Base-by-base conservation (phyloP, 2,329 filamentous ascomycete genomes). In the Xylaria sp. region DNA sequence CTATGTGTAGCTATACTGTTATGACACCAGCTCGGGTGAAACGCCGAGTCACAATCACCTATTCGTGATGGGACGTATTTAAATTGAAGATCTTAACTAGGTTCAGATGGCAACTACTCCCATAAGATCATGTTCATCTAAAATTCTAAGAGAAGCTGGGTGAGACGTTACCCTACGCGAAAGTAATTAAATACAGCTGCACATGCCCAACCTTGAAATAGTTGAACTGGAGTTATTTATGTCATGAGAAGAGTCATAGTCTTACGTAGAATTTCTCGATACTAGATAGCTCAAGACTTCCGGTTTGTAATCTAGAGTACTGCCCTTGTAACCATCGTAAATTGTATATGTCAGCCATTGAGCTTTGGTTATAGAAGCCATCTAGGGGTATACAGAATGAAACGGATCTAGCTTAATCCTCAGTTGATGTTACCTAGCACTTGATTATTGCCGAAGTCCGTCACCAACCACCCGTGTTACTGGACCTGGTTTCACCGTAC, bases 91-190 rank as follows among this genome's bases (percentile, higher is more conserved):
- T 36, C 6, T 51, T 40, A n/a, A 1, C n/a, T 28, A n/a, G 6
- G 42, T 10, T 28, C 28, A 15, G 13, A 26, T 10, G 33, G 23
- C n/a, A 38, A 10, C 15, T 13, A 17, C 33, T n/a, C 20, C 28
- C 23, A 42, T 33, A 20, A 40, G 20, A 20, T 59, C 15, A n/a
- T 10, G 20, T 63, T 33, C 3, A 40, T 13, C 51, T 10, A 38
- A 17, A 23, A 13, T 31, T 7, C 7, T 2, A 3, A 20, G 5
- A 36, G 59, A 63, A 44, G 63, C 60, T 56, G 51, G 4, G 59
- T 63, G 63, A 23, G 56, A 63, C 36, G 54, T 66, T 59, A 51
- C 63, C 31, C 6, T 46, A 46, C n/a, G 9, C 6, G 53, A 62
- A 13, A 31, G 17, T 11, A 42, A 44, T 36, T 20, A 10, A 48